phyloP scores from a whole-genome alignment of 169 alveolate species.

The Eimeria mitis region DNA sequence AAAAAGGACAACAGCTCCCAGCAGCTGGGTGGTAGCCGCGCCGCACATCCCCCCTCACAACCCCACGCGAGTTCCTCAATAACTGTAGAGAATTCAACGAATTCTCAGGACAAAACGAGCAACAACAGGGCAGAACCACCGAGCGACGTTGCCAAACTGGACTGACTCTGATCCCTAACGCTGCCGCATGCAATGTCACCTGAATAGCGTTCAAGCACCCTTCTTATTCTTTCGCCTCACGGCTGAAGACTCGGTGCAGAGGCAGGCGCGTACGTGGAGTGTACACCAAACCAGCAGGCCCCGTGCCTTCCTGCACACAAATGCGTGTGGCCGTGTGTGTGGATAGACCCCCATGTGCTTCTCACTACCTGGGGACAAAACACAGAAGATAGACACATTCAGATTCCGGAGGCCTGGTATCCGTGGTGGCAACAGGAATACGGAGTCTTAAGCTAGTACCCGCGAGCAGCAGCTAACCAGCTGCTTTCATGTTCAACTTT shows the following conservation, averaged over 20 bases:
- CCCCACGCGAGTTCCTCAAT: background rate
- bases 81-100: background rate
- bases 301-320: background rate
- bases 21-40: constrained; percentile 30
- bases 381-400: background rate
- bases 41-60: constrained; percentile 11
- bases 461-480: background rate
- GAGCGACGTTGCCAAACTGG: constrained; percentile 7
- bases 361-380: constrained; percentile 8
- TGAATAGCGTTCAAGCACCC: constrained; percentile 5
- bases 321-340: constrained; percentile 15
- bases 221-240: constrained; percentile 4
- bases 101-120: constrained; percentile 1
- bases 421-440: background rate
- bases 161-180: background rate
- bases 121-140: constrained; percentile 16
- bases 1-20: constrained; percentile 8
- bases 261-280: constrained; percentile 6
- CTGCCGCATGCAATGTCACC: background rate
- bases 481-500: background rate
- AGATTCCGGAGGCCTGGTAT: background rate
- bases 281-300: background rate
- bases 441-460: background rate
- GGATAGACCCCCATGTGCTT: background rate
- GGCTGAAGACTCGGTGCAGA: background rate